phyloP scores from a whole-genome alignment of 164 flowering plant species.

The Umbilicus rupestris region DNA sequence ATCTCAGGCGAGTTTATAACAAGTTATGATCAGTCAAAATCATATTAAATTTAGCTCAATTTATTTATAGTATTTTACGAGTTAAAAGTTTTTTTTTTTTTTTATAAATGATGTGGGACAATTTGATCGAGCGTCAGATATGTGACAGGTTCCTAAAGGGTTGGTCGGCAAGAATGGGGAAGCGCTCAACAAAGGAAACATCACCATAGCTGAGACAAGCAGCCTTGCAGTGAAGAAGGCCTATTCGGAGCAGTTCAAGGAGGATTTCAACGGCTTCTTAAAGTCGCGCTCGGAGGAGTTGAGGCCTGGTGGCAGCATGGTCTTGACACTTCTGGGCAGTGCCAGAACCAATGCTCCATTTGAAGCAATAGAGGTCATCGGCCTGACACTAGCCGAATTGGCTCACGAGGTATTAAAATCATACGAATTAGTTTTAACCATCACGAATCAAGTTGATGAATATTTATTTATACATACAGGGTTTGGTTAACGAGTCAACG shows the following conservation, averaged over 20 bases:
- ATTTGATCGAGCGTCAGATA: too few species aligned
- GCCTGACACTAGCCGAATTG: constrained; percentile 13
- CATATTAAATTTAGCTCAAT: too few species aligned
- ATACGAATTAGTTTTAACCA: too few species aligned
- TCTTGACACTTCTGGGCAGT: constrained; percentile 14
- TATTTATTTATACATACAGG: background rate
- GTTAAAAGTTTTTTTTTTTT: too few species aligned
- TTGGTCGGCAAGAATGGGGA: background rate
- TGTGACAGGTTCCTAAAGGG: constrained; percentile 11
- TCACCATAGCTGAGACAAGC: constrained; percentile 12
- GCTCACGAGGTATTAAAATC: constrained; percentile 12
- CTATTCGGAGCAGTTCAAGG: constrained; percentile 12
- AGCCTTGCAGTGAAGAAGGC: constrained; percentile 10
- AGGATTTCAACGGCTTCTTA: constrained; percentile 16
- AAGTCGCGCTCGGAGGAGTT: constrained; percentile 15
- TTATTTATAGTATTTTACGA: too few species aligned
- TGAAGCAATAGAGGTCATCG: constrained; percentile 12
- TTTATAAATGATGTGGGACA: too few species aligned
- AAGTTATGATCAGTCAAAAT: background rate
- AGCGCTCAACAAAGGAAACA: constrained; percentile 12
- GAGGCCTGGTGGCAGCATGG: constrained; percentile 18
- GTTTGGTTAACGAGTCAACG: background rate
- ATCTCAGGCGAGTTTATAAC: constrained; percentile 5
- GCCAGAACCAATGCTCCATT: constrained; percentile 2
- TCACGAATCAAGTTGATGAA: too few species aligned